Percentiles rank a stretch among this genome's conserved stretches.
Conservation (phyloP, 2,329 filamentous ascomycete genomes). For the Microdochium bolleyi region DNA sequence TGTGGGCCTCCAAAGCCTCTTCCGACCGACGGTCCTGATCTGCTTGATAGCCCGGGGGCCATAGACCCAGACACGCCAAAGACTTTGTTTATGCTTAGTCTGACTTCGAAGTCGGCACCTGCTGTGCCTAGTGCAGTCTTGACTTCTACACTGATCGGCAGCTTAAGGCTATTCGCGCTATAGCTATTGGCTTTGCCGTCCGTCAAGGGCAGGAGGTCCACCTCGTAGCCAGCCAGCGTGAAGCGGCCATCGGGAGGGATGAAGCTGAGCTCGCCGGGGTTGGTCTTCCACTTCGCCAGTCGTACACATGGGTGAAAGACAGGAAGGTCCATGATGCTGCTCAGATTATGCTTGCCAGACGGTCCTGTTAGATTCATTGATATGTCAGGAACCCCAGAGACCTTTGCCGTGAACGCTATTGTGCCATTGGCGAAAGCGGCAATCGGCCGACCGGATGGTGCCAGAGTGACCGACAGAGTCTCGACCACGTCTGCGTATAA, state of each 20-base stretch:
- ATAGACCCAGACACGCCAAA: conserved; percentile 37
- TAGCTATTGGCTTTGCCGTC: conserved; percentile 46
- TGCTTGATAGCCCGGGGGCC: conserved; percentile 27
- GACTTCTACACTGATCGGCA: conserved; percentile 77
- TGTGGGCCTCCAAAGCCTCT: conserved; percentile 35
- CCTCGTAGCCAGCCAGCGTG: conserved; percentile 88
- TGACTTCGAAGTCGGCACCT: conserved; percentile 84
- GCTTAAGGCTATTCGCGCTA: conserved; percentile 58
- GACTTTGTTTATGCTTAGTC: conserved; percentile 62
- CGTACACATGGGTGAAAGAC: conserved; percentile 96
- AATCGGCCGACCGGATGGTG: conserved; percentile 81
- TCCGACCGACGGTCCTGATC: conserved; percentile 29
- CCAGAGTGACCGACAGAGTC: conserved; percentile 77
- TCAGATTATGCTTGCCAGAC: conserved; percentile 70
- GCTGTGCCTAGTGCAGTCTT: conserved; percentile 67
- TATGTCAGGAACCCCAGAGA: conserved; percentile 92
- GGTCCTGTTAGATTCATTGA: conserved; percentile 71
- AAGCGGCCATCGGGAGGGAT: conserved; percentile 92
- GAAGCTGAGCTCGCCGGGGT: conserved; percentile 88
- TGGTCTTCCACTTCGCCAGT: conserved; percentile 80
- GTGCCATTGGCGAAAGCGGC: conserved; percentile 85
- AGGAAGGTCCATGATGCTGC: conserved; percentile 71
- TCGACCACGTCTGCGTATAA: conserved; percentile 95
- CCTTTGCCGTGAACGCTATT: conserved; percentile 90
- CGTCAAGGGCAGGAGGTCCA: conserved; percentile 73